Evolutionary conservation across 345 rosid genomes (phyloP), one percentile per base, ranked within the genome.

Genomic region (Bretschneidera sinensis): DNA sequence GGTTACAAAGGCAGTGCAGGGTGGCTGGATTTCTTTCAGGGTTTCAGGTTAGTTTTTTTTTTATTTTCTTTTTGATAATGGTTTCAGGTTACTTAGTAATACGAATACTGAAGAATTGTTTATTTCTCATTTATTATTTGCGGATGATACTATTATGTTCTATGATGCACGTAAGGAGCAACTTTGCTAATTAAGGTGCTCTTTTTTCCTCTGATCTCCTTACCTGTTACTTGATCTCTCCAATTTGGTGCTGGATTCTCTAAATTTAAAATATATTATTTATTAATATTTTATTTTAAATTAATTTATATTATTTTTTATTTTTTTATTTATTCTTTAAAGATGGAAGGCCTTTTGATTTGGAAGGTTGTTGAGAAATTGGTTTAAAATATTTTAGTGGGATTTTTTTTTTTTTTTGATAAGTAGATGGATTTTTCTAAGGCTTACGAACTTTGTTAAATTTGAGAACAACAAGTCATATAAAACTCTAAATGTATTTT

Each of bases 261-360:
- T 6, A n/a, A 24, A 2, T 16, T 43, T 59, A n/a, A n/a, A n/a
- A n/a, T n/a, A n/a, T n/a, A n/a, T n/a, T n/a, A n/a, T 56, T 16
- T 47, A 22, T 22, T 48, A 24, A 28, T 17, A 24, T n/a, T 21
- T 21, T 39, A 10, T 51, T 10, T 39, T n/a, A 14, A 54, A 16
- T 47, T 28, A 7, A 21, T 19, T n/a, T 39, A 5, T 24, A 21
- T 33, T 24, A 57, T 14, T 51, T 14, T 48, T 43, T 52, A 9
- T 57, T 55, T 52, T 23, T 54, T 61, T 70, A 57, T 69, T 76
- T 61, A 39, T 92, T 92, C 78, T 92, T 87, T 68, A 84, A 87
- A 55, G 98, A 92, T 33, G 83, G 89, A 78, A 85, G 91, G 66
- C 61, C 76, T 63, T 81, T 92, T 60, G 96, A 89, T 78, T 60